Conservation (phyloP, 2,329 filamentous ascomycete species). For the Fusarium torreyae region DNA sequence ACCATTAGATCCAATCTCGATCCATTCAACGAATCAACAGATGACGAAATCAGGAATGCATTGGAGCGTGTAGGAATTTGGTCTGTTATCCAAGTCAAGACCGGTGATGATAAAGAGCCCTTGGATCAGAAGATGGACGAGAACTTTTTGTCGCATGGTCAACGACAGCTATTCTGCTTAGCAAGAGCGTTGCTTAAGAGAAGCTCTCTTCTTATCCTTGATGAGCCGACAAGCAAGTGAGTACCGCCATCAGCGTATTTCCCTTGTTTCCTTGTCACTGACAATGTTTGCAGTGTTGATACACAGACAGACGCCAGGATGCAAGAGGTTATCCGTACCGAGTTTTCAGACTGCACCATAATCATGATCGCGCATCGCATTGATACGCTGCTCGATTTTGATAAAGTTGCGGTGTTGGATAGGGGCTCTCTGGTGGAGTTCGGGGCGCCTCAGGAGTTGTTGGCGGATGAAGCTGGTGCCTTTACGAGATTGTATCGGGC, state of each 20-base stretch:
- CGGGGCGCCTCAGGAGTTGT: slow-evolving; percentile 47
- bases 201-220: slow-evolving; percentile 51
- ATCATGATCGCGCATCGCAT: slow-evolving; percentile 56
- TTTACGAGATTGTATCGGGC: slow-evolving; percentile 47
- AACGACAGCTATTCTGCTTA: slow-evolving; percentile 54
- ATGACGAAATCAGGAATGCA: slow-evolving; percentile 61
- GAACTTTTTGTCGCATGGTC: slow-evolving; percentile 56
- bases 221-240: slow-evolving; percentile 60
- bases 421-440: slow-evolving; percentile 51
- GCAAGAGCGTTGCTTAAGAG: slow-evolving; percentile 51
- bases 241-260: not conserved
- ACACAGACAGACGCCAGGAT: slow-evolving; percentile 51
- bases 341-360: slow-evolving; percentile 52
- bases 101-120: slow-evolving; percentile 49
- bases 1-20: slow-evolving; percentile 67
- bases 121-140: slow-evolving; percentile 56
- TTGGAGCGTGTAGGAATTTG: slow-evolving; percentile 65
- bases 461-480: slow-evolving; percentile 37
- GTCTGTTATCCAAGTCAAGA: slow-evolving; percentile 58
- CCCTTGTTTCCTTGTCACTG: not conserved
- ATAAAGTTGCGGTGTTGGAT: slow-evolving; percentile 53
- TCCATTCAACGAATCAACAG: slow-evolving; percentile 56
- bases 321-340: slow-evolving; percentile 50
- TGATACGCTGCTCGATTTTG: slow-evolving; percentile 54
- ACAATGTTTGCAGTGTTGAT: slow-evolving; percentile 47